phyloP scores from a whole-genome alignment of 1,139 yeast species.

The Kazachstania sp. region DNA sequence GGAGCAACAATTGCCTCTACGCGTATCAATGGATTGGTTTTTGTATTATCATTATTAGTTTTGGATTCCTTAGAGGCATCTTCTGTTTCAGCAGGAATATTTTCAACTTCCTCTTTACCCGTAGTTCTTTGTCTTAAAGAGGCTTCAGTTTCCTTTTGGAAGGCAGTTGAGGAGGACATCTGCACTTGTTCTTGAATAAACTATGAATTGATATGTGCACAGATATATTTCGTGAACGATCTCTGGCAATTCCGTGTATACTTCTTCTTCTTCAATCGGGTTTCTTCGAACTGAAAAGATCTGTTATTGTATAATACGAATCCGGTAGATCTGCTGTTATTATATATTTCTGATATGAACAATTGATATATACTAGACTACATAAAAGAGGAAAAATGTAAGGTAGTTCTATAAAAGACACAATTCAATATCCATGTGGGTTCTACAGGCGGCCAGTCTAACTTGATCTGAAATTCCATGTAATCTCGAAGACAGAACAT shows the following conservation, averaged over 20 bases:
- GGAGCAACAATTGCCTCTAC: conserved; percentile 48
- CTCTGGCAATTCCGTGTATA: neutral
- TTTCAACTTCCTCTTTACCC: neutral
- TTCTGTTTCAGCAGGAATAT: conserved; percentile 2
- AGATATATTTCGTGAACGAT: too few relatives aligned
- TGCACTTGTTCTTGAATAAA: too few relatives aligned
- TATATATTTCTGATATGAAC: too few relatives aligned
- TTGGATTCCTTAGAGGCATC: conserved; percentile 6
- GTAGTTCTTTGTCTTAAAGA: conserved; percentile 10
- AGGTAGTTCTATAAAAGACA: too few relatives aligned
- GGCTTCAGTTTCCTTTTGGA: conserved; percentile 9
- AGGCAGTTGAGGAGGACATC: conserved; percentile 15
- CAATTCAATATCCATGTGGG: too few relatives aligned
- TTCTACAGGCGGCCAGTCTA: too few relatives aligned
- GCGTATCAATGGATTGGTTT: conserved; percentile 13
- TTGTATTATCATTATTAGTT: conserved; percentile 7
- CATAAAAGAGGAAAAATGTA: too few relatives aligned
- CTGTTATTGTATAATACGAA: neutral
- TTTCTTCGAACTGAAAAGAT: conserved; percentile 4
- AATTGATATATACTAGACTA: too few relatives aligned
- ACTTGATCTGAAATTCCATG: too few relatives aligned
- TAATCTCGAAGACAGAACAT: too few relatives aligned
- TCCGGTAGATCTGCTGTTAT: too few relatives aligned
- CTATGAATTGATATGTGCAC: too few relatives aligned
- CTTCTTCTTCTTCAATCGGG: neutral